Evolutionary conservation across 106 monocot genomes (phyloP), one percentile per base, ranked within the genome.

Genomic region (Dendrobium huoshanense): DNA sequence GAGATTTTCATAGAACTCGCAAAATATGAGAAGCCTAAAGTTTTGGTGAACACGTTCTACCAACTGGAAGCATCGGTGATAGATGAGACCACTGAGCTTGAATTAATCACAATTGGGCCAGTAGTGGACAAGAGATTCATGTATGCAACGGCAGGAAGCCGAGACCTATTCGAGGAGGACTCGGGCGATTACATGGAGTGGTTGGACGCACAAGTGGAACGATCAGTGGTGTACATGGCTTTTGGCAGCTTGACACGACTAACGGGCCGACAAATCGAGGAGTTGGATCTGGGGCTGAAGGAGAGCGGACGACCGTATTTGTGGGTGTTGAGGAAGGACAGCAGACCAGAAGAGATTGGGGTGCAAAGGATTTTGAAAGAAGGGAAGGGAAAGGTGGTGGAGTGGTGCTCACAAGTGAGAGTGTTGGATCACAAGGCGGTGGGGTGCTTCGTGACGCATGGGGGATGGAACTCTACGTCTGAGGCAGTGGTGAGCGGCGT

Each of bases 281-380:
- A 92, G 84, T 58, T 92, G 5, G 22, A 75, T 4, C 33, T 9
- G 17, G 89, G 82, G 42, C 43, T 92, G 45, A 65, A 56, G 76
- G 85, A 72, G 68, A 79, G 82, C 80, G 82, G 86, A 20, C 33
- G 86, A 75, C 89, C 87, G 29, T 88, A 84, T 67, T 33, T 92
- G 24, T 89, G 86, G 87, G 87, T 86, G 33, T 78, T 86, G 75
- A 74, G 85, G 58, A 87, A 78, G 73, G 83, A 90, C 65, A 83
- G 83, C 79, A 54, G 81, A 61, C 43, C 11, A 1, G 87, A 80
- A 37, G 37, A 37, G 37, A 0, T 37, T 37, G 41, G 77, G 47
- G 17, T 55, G 9, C 11, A 79, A 55, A 33, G 91, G 85, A 31
- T 67, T 88, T 37, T 37, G 86, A 81, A 86, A 41, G 86, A 37